Percentiles rank a stretch among this genome's conserved stretches.
Conservation (phyloP, 805 yeast genomes). For the Allodekkera sacchari region DNA sequence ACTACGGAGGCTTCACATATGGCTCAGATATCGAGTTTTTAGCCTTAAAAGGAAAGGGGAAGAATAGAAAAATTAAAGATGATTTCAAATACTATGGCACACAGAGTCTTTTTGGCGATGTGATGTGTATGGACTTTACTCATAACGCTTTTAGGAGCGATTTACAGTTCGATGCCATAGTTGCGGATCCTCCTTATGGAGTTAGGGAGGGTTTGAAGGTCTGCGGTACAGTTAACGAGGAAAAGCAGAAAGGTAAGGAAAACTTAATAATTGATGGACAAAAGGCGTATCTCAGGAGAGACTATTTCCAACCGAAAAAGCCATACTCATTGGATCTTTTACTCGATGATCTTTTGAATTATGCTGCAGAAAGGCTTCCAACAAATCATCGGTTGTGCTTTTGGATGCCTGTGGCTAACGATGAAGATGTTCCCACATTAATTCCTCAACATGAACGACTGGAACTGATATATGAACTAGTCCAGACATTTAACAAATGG, state of each 20-base stretch:
- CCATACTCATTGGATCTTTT: constrained; percentile 75
- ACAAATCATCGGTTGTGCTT: constrained; percentile 76
- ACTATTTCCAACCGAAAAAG: constrained; percentile 87
- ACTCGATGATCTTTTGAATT: constrained; percentile 68
- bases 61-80: constrained; percentile 25
- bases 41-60: constrained; percentile 51
- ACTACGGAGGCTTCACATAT: constrained; percentile 68
- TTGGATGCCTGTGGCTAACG: constrained; percentile 98
- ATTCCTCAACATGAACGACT: constrained; percentile 75
- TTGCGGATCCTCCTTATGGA: constrained; percentile 98
- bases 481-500: constrained; percentile 91
- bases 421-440: constrained; percentile 47
- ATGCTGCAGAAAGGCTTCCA: constrained; percentile 65
- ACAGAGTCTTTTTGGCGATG: constrained; percentile 53
- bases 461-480: constrained; percentile 64
- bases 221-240: constrained; percentile 64
- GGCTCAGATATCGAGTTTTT: constrained; percentile 93
- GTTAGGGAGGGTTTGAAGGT: constrained; percentile 93
- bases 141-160: constrained; percentile 68
- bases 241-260: constrained; percentile 65
- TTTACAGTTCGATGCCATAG: constrained; percentile 65
- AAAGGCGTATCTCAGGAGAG: constrained; percentile 66
- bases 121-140: constrained; percentile 89
- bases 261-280: constrained; percentile 68
- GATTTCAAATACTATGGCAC: constrained; percentile 75